phyloP scores from a whole-genome alignment of 169 alveolate genomes.

The Theileria equi region DNA sequence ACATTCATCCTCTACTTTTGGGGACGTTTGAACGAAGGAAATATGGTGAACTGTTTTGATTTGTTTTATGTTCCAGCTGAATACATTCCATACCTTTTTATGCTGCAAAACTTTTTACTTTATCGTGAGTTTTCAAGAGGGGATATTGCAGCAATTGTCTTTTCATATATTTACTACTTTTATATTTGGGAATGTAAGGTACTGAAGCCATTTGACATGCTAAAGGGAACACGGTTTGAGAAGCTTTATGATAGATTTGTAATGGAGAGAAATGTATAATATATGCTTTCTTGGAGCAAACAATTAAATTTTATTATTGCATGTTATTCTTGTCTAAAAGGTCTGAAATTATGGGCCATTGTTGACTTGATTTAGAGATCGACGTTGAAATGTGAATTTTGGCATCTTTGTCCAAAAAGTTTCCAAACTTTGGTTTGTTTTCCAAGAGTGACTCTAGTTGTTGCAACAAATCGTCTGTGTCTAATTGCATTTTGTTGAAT shows the following conservation, averaged over 20 bases:
- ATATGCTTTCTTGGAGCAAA: not conserved
- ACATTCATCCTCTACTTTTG: constrained; percentile 71
- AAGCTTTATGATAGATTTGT: no score
- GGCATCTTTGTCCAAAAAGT: not conserved
- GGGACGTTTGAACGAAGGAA: constrained; percentile 75
- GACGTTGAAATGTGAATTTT: not conserved
- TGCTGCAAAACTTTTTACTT: constrained; percentile 67
- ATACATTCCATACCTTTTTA: constrained; percentile 64
- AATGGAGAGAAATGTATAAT: no score
- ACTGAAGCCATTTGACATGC: constrained; percentile 15
- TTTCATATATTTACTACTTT: constrained; percentile 46
- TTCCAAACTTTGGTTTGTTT: not conserved
- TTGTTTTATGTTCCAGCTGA: constrained; percentile 71
- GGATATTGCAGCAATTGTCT: constrained; percentile 52
- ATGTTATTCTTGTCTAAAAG: not conserved
- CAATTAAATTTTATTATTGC: not conserved
- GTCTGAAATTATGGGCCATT: not conserved
- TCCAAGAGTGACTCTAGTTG: not conserved
- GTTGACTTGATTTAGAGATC: not conserved
- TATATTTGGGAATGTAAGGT: no score
- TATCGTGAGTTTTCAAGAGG: constrained; percentile 57
- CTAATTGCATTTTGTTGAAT: constrained; percentile 1
- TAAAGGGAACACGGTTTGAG: no score
- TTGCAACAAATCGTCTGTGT: constrained; percentile 2
- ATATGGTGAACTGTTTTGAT: constrained; percentile 70